These are phyloP conservation scores for Arabis alpina DNA, from an alignment of 345 rosid genomes.

Conservation along the genomic window DNA sequence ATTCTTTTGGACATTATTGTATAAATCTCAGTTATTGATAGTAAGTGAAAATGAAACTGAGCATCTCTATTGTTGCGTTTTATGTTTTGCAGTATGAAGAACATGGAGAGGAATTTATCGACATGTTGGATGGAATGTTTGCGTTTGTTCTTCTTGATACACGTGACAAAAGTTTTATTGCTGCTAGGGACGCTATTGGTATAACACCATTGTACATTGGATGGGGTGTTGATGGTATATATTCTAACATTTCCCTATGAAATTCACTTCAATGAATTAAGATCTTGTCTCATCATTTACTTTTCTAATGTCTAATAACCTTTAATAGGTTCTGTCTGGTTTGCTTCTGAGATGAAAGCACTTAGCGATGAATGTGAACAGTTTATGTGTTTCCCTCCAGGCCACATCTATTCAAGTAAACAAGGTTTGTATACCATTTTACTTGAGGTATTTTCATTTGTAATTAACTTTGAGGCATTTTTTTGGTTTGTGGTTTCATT, in stretches of 20 bases:
- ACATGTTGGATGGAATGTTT: slow-evolving; percentile 88
- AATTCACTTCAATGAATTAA: not conserved
- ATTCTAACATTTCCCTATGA: not conserved
- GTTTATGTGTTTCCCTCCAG: slow-evolving; percentile 73
- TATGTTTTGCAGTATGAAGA: slow-evolving; percentile 66
- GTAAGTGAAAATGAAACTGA: not conserved
- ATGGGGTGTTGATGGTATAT: slow-evolving; percentile 81
- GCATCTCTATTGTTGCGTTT: slow-evolving; percentile 10
- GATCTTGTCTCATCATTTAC: not conserved
- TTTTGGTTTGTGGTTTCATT: not conserved
- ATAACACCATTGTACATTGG: slow-evolving; percentile 77
- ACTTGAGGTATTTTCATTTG: not conserved
- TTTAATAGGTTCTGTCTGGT: slow-evolving; percentile 74
- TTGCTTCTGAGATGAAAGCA: slow-evolving; percentile 94
- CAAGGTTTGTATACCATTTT: slow-evolving; percentile 53
- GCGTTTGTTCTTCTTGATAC: slow-evolving; percentile 81
- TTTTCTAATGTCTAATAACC: slow-evolving; percentile 9
- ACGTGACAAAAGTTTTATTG: slow-evolving; percentile 74
- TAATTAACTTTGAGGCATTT: not conserved
- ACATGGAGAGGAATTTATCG: slow-evolving; percentile 72
- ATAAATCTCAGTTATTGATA: not conserved
- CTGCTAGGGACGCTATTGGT: slow-evolving; percentile 81
- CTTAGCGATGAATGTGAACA: slow-evolving; percentile 83
- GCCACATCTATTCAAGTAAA: slow-evolving; percentile 82
- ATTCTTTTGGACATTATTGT: not conserved